phyloP scores from a whole-genome alignment of 306 rosid species.

The Adenanthera pavonina region DNA sequence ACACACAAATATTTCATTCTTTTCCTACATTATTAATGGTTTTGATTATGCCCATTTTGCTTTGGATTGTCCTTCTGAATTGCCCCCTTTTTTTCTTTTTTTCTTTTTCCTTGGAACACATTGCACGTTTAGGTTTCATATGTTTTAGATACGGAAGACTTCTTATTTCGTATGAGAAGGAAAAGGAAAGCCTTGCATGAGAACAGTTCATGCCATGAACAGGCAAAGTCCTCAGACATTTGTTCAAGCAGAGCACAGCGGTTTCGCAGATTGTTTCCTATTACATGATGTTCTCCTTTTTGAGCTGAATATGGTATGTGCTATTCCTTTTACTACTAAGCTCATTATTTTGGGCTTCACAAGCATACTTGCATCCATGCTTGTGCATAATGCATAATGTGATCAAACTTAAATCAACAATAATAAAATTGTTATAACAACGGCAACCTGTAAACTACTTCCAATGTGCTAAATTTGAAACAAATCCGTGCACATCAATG shows the following conservation, averaged over 20 bases:
- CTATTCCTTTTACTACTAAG: constrained; percentile 20
- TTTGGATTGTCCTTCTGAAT: constrained; percentile 39
- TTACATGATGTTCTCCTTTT: constrained; percentile 52
- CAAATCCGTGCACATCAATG: neutral
- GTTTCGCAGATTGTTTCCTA: constrained; percentile 67
- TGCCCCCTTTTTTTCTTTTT: neutral
- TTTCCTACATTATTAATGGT: neutral
- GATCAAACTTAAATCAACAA: neutral
- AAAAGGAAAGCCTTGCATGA: constrained; percentile 56
- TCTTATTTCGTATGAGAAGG: constrained; percentile 63
- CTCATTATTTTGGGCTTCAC: constrained; percentile 19
- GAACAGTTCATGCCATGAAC: constrained; percentile 55
- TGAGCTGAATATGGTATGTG: constrained; percentile 72
- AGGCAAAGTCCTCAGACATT: constrained; percentile 54
- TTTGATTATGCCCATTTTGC: constrained; percentile 16
- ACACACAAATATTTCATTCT: constrained; percentile 6
- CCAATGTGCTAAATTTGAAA: neutral
- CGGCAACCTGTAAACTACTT: neutral
- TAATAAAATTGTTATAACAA: neutral
- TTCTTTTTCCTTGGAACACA: constrained; percentile 37
- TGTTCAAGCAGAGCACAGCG: constrained; percentile 67
- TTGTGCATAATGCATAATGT: neutral
- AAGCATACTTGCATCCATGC: neutral
- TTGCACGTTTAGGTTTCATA: constrained; percentile 80
- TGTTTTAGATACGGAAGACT: constrained; percentile 97